These are phyloP conservation scores for Suillus cothurnatus DNA, from an alignment of 768 basidiomycete genomes.

Conservation along the genomic window DNA sequence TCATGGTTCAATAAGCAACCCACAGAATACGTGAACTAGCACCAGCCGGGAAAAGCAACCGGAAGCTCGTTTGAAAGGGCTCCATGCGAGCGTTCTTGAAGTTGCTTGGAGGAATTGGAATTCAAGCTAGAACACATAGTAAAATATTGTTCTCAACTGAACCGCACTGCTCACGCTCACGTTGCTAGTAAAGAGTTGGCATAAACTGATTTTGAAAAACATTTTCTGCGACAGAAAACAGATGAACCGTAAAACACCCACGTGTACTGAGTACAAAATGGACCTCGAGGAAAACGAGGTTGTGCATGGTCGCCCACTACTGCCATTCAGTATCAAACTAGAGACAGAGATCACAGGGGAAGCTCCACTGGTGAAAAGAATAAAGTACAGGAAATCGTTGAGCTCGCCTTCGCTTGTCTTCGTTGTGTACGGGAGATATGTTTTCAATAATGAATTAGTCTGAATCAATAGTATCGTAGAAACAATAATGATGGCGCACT, in stretches of 20 bases:
- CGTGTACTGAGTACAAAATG: conserved; percentile 57
- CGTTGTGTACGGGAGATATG: not conserved
- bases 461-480: not conserved
- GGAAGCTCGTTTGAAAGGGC: conserved; percentile 30
- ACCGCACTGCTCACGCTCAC: conserved; percentile 20
- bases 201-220: conserved; percentile 38
- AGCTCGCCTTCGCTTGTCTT: too few relatives aligned
- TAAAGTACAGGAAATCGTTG: not conserved
- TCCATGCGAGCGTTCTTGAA: conserved; percentile 32
- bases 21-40: conserved; percentile 6
- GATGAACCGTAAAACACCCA: conserved; percentile 20
- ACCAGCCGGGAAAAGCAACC: conserved; percentile 25
- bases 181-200: conserved; percentile 54
- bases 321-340: not conserved
- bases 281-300: conserved; percentile 53
- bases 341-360: not conserved
- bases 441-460: not conserved
- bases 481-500: not conserved
- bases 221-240: not conserved
- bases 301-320: conserved; percentile 51
- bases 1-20: not conserved
- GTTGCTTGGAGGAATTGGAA: conserved; percentile 35
- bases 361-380: not conserved
- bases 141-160: not conserved
- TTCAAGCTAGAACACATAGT: conserved; percentile 32